phyloP scores from a whole-genome alignment of 2,329 filamentous ascomycete genomes.

The Colletotrichum musicola region DNA sequence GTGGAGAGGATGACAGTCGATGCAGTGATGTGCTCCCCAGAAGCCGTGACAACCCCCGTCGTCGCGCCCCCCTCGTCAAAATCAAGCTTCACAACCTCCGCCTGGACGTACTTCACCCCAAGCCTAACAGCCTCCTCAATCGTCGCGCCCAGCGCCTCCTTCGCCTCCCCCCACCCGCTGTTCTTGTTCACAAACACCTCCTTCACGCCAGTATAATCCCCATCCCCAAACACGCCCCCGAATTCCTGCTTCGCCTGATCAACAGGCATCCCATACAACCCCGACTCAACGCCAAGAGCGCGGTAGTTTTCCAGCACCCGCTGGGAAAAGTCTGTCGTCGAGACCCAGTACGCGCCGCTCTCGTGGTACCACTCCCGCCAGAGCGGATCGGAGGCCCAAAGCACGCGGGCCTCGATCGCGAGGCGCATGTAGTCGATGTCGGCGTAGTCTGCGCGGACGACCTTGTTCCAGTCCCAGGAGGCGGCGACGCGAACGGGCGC shows the following conservation, averaged over 20 bases:
- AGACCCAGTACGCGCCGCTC: slow-evolving; percentile 56
- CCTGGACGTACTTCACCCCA: slow-evolving; percentile 64
- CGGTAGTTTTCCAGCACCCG: slow-evolving; percentile 50
- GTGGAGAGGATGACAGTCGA: slow-evolving; percentile 63
- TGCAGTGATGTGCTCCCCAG: slow-evolving; percentile 60
- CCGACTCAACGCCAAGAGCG: slow-evolving; percentile 44
- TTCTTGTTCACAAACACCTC: slow-evolving; percentile 66
- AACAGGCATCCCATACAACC: slow-evolving; percentile 57
- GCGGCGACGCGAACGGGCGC: slow-evolving; percentile 44
- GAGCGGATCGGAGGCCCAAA: slow-evolving; percentile 46
- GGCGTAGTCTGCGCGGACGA: slow-evolving; percentile 53
- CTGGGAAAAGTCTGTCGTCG: slow-evolving; percentile 44
- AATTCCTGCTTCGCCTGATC: slow-evolving; percentile 62
- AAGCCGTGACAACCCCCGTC: slow-evolving; percentile 60
- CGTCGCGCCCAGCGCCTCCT: slow-evolving; percentile 61
- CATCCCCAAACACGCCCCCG: slow-evolving; percentile 64
- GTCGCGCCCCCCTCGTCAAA: slow-evolving; percentile 56
- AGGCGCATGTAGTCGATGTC: slow-evolving; percentile 47
- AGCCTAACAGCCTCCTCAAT: slow-evolving; percentile 60
- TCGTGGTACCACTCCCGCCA: slow-evolving; percentile 48
- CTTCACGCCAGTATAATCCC: slow-evolving; percentile 65
- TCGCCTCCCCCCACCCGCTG: slow-evolving; percentile 69
- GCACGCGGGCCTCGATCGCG: slow-evolving; percentile 46
- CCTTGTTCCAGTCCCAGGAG: slow-evolving; percentile 52
- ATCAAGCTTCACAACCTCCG: slow-evolving; percentile 56